Conservation (phyloP, 1,284 basidiomycete species). For the Cutaneotrichosporon mucoides region DNA sequence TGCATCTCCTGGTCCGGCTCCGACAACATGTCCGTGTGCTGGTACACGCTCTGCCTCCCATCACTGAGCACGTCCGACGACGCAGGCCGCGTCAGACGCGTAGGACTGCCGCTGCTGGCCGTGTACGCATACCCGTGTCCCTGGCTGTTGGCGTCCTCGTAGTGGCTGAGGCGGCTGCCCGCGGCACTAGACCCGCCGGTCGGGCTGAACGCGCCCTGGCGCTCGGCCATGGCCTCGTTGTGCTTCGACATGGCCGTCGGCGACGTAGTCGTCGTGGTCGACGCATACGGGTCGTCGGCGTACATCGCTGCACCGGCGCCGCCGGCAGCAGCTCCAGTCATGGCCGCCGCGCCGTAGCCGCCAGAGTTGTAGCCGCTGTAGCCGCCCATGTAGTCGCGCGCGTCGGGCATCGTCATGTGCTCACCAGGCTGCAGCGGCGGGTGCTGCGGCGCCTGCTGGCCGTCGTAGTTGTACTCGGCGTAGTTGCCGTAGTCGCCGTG, state of each 20-base stretch:
- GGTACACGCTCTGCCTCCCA: constrained; percentile 2
- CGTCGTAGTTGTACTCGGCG: constrained; percentile 4
- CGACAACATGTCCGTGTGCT: constrained; percentile 27
- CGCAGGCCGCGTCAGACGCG: not conserved
- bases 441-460: constrained; percentile 21
- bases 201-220: constrained; percentile 14
- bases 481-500: not conserved
- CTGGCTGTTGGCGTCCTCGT: constrained; percentile 2
- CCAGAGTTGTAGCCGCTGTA: constrained; percentile 4
- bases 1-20: constrained; percentile 18
- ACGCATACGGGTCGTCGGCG: no score
- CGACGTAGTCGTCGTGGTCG: no score
- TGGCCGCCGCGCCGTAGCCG: constrained; percentile 13
- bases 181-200: not conserved
- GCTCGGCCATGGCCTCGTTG: constrained; percentile 13
- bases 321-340: not conserved
- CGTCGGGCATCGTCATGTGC: constrained; percentile 43
- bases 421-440: constrained; percentile 15
- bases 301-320: not conserved
- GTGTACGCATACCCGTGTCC: not conserved
- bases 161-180: not conserved
- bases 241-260: not conserved
- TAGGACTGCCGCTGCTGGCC: not conserved
- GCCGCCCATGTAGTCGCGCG: constrained; percentile 31
- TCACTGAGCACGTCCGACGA: not conserved